These are phyloP conservation scores for Golubevia sp. DNA, from an alignment of 1,284 basidiomycete species.

Conservation along the genomic window DNA sequence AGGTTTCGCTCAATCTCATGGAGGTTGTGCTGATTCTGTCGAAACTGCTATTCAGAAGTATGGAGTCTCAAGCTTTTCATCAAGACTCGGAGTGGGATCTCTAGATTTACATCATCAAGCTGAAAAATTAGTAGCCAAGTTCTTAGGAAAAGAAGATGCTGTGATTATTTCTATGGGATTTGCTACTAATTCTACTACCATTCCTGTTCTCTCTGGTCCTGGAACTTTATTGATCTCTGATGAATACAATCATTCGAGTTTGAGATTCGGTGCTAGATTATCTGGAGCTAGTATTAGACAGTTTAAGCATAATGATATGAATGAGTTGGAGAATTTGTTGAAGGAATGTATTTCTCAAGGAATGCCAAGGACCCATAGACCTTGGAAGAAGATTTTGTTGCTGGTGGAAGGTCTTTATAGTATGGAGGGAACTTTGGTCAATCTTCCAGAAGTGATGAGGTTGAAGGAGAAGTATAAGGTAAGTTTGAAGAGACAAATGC, in stretches of 20 bases:
- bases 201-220: constrained; percentile 87
- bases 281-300: constrained; percentile 86
- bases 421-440: constrained; percentile 94
- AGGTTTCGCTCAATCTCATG: constrained; percentile 91
- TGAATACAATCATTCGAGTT: constrained; percentile 94
- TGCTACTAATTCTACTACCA: constrained; percentile 93
- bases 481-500: constrained; percentile 15
- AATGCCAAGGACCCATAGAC: constrained; percentile 93
- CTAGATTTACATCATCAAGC: constrained; percentile 80
- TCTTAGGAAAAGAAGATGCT: constrained; percentile 85
- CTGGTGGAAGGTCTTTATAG: constrained; percentile 95
- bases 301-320: constrained; percentile 98
- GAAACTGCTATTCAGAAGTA: constrained; percentile 68
- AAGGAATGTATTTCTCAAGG: constrained; percentile 94
- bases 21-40: constrained; percentile 90
- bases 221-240: constrained; percentile 96
- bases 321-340: constrained; percentile 77
- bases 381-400: constrained; percentile 97
- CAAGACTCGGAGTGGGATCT: constrained; percentile 80
- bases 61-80: constrained; percentile 77
- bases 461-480: constrained; percentile 97
- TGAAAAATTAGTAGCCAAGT: constrained; percentile 86
- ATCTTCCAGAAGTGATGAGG: constrained; percentile 81
- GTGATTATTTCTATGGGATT: constrained; percentile 95
- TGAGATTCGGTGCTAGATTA: constrained; percentile 87